phyloP scores from a whole-genome alignment of 192 early-diverging fungal genomes.

The Dissophora globulifera region DNA sequence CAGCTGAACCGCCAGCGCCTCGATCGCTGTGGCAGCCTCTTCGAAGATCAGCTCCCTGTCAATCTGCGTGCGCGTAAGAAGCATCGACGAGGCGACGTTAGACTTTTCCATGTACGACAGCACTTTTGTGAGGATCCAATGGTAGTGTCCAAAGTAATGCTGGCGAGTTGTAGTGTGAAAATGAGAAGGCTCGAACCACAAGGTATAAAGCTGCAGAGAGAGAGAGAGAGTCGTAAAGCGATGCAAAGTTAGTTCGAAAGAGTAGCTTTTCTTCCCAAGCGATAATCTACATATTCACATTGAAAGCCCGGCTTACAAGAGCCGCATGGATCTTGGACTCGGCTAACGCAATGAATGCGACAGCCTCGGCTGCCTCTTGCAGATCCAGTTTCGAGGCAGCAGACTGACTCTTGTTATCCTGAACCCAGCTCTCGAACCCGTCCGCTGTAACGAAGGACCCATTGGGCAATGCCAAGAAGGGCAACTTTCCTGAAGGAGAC shows the following conservation, averaged over 20 bases:
- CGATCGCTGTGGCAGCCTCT: conserved; percentile 37
- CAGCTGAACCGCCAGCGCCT: conserved; percentile 24
- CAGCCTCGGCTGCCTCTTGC: conserved; percentile 37
- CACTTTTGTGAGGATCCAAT: conserved; percentile 13
- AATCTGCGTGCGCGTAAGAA: conserved; percentile 46
- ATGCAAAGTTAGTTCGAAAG: no score
- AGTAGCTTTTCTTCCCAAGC: no score
- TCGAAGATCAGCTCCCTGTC: conserved; percentile 50
- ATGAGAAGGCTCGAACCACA: conserved; percentile 48
- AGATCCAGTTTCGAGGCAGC: conserved; percentile 4
- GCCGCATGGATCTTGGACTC: conserved; percentile 49
- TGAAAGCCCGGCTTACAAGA: conserved; percentile 17
- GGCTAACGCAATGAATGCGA: conserved; percentile 39
- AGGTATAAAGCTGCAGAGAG: conserved; percentile 31
- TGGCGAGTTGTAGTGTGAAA: conserved; percentile 39
- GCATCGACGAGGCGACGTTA: conserved; percentile 33
- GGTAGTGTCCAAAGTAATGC: conserved; percentile 49
- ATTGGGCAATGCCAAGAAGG: conserved; percentile 35
- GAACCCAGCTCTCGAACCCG: conserved; percentile 35
- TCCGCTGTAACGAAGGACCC: conserved; percentile 32
- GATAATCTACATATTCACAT: not conserved
- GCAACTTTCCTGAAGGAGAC: conserved; percentile 45
- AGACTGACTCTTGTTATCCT: conserved; percentile 24
- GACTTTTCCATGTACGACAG: conserved; percentile 36
- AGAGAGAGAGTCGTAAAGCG: not conserved